A percentile compares a stretch with the other conserved stretches of the same genome.
phyloP scores from a whole-genome alignment of 768 basidiomycete genomes.

The Rhodocollybia butyracea region DNA sequence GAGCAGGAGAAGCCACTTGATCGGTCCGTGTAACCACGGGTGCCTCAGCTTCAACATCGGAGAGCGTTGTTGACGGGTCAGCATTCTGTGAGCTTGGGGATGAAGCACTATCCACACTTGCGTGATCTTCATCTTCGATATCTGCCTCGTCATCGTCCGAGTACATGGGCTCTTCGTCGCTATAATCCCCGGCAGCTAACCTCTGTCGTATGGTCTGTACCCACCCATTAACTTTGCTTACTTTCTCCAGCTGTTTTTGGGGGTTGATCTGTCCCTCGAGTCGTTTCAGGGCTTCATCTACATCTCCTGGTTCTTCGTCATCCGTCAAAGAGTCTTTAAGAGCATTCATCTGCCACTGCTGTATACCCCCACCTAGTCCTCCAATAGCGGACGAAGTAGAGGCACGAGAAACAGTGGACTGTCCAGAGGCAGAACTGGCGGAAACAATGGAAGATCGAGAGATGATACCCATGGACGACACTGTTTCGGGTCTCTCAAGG shows the following conservation, averaged over 20 bases:
- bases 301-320: slow-evolving; percentile 67
- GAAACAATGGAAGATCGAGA: slow-evolving; percentile 60
- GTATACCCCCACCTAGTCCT: slow-evolving; percentile 48
- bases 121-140: slow-evolving; percentile 27
- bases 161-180: slow-evolving; percentile 57
- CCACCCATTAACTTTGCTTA: slow-evolving; percentile 80
- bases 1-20: slow-evolving; percentile 27
- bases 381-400: slow-evolving; percentile 29
- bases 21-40: background rate
- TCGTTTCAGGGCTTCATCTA: slow-evolving; percentile 74
- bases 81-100: background rate
- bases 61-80: slow-evolving; percentile 15
- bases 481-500: slow-evolving; percentile 65
- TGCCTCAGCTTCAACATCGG: slow-evolving; percentile 21
- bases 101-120: background rate
- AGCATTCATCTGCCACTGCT: slow-evolving; percentile 84
- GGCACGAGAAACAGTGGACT: slow-evolving; percentile 40
- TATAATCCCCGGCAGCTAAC: slow-evolving; percentile 60
- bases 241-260: slow-evolving; percentile 64
- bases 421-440: slow-evolving; percentile 36
- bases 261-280: slow-evolving; percentile 87
- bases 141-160: slow-evolving; percentile 45
- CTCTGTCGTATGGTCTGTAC: slow-evolving; percentile 69
- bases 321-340: slow-evolving; percentile 72
- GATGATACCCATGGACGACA: slow-evolving; percentile 77